Evolutionary conservation across 2,329 filamentous ascomycete genomes (phyloP).

Genomic region (Neonectria neomacrospora): DNA sequence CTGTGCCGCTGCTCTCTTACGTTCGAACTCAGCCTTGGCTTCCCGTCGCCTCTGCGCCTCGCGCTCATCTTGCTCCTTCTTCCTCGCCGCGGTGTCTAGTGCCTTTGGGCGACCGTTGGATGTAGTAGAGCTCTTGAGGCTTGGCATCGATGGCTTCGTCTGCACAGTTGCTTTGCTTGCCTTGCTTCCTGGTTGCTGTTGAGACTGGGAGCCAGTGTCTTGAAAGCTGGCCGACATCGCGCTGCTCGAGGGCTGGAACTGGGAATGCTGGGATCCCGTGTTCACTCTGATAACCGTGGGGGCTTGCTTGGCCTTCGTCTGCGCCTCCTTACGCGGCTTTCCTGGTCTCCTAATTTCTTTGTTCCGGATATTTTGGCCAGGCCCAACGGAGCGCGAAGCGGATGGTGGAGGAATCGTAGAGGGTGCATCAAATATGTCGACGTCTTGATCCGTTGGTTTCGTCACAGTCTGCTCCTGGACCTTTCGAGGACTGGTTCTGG

Average conservation of each 20-base stretch:
- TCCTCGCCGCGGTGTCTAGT: slow-evolving; percentile 79
- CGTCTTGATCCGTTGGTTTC: slow-evolving; percentile 52
- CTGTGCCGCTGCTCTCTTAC: slow-evolving; percentile 74
- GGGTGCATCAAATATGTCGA: slow-evolving; percentile 68
- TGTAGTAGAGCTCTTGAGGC: slow-evolving; percentile 67
- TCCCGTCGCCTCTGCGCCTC: slow-evolving; percentile 83
- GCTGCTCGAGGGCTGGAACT: slow-evolving; percentile 69
- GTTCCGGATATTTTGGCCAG: slow-evolving; percentile 60
- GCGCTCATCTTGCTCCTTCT: slow-evolving; percentile 86
- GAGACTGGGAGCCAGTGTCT: slow-evolving; percentile 56
- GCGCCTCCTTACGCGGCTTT: slow-evolving; percentile 70
- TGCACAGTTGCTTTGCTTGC: slow-evolving; percentile 74
- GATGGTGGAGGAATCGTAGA: slow-evolving; percentile 69
- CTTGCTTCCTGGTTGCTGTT: slow-evolving; percentile 67
- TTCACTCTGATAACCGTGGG: slow-evolving; percentile 79
- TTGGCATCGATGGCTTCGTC: slow-evolving; percentile 64
- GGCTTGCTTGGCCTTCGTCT: slow-evolving; percentile 70
- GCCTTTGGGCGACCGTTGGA: slow-evolving; percentile 75
- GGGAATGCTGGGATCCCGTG: slow-evolving; percentile 70
- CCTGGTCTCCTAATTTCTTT: slow-evolving; percentile 68
- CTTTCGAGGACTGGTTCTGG: slow-evolving; percentile 65
- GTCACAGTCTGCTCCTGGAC: slow-evolving; percentile 47
- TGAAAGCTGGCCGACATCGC: slow-evolving; percentile 67
- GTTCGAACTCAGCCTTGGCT: slow-evolving; percentile 82
- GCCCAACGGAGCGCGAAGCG: slow-evolving; percentile 62